Evolutionary conservation across 176 grass and related monocot genomes (phyloP).

Genomic region (Dactylis glomerata): DNA sequence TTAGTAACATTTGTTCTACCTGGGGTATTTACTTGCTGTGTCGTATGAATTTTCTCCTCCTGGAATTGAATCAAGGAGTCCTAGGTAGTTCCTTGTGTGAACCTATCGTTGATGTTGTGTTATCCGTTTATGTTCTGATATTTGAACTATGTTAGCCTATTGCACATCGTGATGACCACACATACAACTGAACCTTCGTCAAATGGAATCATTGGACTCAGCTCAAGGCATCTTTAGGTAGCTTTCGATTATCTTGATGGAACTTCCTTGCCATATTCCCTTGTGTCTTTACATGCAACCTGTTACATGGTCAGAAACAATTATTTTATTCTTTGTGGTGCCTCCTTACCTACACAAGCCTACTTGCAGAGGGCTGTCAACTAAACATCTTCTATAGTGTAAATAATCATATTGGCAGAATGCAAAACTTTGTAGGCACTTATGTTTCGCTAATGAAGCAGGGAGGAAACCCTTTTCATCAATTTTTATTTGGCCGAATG

Average conservation of each 20-base stretch:
- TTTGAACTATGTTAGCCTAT: neutral
- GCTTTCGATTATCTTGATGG: slow-evolving; percentile 38
- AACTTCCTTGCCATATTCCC: slow-evolving; percentile 38
- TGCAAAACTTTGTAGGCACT: too few species aligned
- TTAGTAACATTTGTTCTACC: neutral
- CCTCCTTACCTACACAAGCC: too few species aligned
- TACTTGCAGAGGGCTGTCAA: too few species aligned
- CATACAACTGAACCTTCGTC: neutral
- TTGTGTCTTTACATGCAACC: neutral
- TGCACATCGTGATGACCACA: neutral
- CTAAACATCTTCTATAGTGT: too few species aligned
- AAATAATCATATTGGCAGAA: too few species aligned
- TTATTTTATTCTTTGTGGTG: too few species aligned
- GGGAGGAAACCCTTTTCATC: too few species aligned
- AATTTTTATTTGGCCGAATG: too few species aligned
- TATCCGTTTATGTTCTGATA: neutral
- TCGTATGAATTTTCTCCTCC: neutral
- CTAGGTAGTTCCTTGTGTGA: neutral
- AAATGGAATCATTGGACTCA: slow-evolving; percentile 16
- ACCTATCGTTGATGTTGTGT: neutral
- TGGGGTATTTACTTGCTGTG: neutral
- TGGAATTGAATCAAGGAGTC: neutral
- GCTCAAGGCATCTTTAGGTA: slow-evolving; percentile 30
- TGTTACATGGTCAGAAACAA: neutral
- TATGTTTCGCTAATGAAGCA: too few species aligned